Evolutionary conservation across 805 yeast species (phyloP).

Genomic region (Gaillardinia entomophila): DNA sequence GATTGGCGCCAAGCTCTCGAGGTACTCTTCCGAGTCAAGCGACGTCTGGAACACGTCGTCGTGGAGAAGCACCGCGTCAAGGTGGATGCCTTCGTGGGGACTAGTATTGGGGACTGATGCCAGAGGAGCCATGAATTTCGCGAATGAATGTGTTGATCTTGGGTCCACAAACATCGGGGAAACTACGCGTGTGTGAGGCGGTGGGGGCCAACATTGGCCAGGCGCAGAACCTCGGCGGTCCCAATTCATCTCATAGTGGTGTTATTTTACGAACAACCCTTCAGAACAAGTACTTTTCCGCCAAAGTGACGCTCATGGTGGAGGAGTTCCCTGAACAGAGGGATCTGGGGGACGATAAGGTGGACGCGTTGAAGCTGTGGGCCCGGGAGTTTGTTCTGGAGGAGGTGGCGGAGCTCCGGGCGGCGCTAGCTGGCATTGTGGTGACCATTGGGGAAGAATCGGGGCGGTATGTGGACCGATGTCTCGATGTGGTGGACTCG

Average conservation of each 20-base stretch:
- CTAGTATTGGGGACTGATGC: not conserved
- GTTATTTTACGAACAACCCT: conserved; percentile 20
- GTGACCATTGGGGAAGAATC: conserved; percentile 29
- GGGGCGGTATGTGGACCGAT: conserved; percentile 13
- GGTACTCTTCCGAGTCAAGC: conserved; percentile 56
- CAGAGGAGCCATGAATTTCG: conserved; percentile 2
- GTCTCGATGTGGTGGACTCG: conserved; percentile 10
- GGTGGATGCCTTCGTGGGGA: conserved; percentile 17
- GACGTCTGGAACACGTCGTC: conserved; percentile 42
- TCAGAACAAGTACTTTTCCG: conserved; percentile 26
- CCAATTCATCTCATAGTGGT: conserved; percentile 26
- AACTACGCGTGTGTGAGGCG: conserved; percentile 22
- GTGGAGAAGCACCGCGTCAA: conserved; percentile 33
- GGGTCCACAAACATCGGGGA: conserved; percentile 40
- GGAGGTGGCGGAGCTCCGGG: conserved; percentile 40
- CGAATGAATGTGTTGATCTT: conserved; percentile 31
- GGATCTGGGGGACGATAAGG: conserved; percentile 7
- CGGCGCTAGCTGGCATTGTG: conserved; percentile 40
- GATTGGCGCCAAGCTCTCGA: conserved; percentile 76
- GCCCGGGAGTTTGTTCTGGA: conserved; percentile 27
- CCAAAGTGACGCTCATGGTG: conserved; percentile 23
- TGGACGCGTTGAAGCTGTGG: conserved; percentile 28
- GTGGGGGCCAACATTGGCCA: conserved; percentile 23
- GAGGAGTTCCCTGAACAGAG: conserved; percentile 31
- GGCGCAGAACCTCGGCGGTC: conserved; percentile 28